Conservation (phyloP, 2,329 filamentous ascomycete genomes). For the Paecilomyces formosus region DNA sequence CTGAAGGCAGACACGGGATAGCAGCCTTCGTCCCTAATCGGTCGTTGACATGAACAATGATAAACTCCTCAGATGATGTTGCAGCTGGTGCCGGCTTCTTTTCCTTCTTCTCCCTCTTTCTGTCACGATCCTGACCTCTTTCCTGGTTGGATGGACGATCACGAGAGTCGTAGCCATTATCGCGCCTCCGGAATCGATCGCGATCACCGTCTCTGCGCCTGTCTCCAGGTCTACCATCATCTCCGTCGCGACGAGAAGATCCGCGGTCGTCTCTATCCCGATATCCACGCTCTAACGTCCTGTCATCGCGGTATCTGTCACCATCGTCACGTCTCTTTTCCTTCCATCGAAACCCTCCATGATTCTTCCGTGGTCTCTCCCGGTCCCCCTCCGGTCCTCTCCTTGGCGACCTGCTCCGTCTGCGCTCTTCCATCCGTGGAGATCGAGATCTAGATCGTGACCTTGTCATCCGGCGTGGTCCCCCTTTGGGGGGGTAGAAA, state of each 20-base stretch:
- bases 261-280: slow-evolving; percentile 26
- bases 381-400: slow-evolving; percentile 26
- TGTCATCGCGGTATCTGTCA: slow-evolving; percentile 36
- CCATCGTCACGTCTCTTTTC: slow-evolving; percentile 50
- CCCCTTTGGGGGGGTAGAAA: neutral
- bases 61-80: slow-evolving; percentile 66
- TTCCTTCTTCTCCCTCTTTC: slow-evolving; percentile 30
- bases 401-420: slow-evolving; percentile 38
- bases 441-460: slow-evolving; percentile 11
- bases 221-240: slow-evolving; percentile 18
- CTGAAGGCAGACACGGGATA: slow-evolving; percentile 79
- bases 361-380: slow-evolving; percentile 32
- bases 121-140: slow-evolving; percentile 16
- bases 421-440: slow-evolving; percentile 26
- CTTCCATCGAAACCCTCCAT: slow-evolving; percentile 42
- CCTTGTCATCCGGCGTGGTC: neutral
- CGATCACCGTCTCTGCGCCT: slow-evolving; percentile 15
- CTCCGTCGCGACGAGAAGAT: slow-evolving; percentile 32
- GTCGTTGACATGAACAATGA: slow-evolving; percentile 89
- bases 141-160: slow-evolving; percentile 1
- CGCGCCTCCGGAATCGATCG: slow-evolving; percentile 16
- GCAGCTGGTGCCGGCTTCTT: slow-evolving; percentile 27
- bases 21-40: slow-evolving; percentile 92
- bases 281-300: slow-evolving; percentile 48
- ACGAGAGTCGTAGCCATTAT: slow-evolving; percentile 2